phyloP scores from a whole-genome alignment of 1,284 basidiomycete species.

The Ustilago tritici region DNA sequence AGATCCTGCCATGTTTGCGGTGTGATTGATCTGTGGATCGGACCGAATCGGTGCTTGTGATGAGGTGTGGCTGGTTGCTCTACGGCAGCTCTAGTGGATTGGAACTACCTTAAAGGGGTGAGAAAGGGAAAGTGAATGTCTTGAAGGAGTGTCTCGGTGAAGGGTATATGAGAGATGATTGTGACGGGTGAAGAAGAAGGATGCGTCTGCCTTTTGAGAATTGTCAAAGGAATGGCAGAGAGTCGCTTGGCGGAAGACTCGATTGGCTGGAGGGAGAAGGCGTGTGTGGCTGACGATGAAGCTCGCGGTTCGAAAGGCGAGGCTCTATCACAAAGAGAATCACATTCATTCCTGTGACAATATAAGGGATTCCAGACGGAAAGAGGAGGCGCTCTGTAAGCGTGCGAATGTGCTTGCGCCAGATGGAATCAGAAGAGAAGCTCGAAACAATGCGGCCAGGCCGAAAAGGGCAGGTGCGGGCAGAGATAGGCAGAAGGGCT shows the following conservation, averaged over 20 bases:
- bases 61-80: background rate
- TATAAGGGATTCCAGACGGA: slow-evolving; percentile 8
- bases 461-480: background rate
- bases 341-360: background rate
- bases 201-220: background rate
- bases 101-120: background rate
- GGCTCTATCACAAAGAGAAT: background rate
- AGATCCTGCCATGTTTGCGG: slow-evolving; percentile 27
- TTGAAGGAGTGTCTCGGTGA: background rate
- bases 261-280: background rate
- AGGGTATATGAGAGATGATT: background rate
- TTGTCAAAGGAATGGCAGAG: background rate
- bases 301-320: background rate
- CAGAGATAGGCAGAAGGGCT: background rate
- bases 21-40: background rate
- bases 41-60: background rate
- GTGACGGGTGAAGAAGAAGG: background rate
- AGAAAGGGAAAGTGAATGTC: background rate
- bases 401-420: background rate
- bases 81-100: background rate
- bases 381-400: slow-evolving; percentile 1
- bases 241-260: background rate
- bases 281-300: background rate
- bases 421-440: background rate
- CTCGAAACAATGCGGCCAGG: background rate